A percentile compares a stretch with the other conserved stretches of the same genome.
phyloP scores from a whole-genome alignment of 1,284 basidiomycete species.

The Melampsora abietis-canadensis region DNA sequence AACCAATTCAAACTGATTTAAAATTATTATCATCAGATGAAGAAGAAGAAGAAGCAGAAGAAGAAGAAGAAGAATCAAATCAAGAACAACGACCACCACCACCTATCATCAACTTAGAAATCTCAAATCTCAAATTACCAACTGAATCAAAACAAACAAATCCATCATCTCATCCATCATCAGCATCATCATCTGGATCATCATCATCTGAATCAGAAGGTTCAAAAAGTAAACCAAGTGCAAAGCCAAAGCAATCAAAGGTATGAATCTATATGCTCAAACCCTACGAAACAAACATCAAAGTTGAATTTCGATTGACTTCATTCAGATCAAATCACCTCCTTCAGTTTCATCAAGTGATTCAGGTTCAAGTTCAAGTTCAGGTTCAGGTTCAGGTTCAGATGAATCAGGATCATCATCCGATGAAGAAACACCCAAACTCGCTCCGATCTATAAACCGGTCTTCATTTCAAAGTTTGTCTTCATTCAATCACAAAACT shows the following conservation, averaged over 20 bases:
- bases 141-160: too few species aligned
- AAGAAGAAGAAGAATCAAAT: too few species aligned
- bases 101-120: too few species aligned
- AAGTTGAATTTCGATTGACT: background rate
- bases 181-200: background rate
- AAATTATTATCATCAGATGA: too few species aligned
- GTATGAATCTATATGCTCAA: background rate
- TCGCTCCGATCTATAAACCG: constrained; percentile 67
- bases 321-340: background rate
- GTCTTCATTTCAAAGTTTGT: constrained; percentile 84
- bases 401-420: constrained; percentile 8
- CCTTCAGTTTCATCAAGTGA: background rate
- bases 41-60: too few species aligned
- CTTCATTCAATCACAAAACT: constrained; percentile 17
- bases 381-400: too few species aligned
- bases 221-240: background rate
- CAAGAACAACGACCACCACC: too few species aligned
- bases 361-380: too few species aligned
- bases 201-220: background rate
- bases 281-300: background rate
- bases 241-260: constrained; percentile 8
- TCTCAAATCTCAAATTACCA: too few species aligned
- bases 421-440: constrained; percentile 5
- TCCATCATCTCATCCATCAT: background rate
- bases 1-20: background rate